Evolutionary conservation across 768 basidiomycete species (phyloP), one percentile per base, ranked within the genome.

Genomic region (Suillus placidus): DNA sequence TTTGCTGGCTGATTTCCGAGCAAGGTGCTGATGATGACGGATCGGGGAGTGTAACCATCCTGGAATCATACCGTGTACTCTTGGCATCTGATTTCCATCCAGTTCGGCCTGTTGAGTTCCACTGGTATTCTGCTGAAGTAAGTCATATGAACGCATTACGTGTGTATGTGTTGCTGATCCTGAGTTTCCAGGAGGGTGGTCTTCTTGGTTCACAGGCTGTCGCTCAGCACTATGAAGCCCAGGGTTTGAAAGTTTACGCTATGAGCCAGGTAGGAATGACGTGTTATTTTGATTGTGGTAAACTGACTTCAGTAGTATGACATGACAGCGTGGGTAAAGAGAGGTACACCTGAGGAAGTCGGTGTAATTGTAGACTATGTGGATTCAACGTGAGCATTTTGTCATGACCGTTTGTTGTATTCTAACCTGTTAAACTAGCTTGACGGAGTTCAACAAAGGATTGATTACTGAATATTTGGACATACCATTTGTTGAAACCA

Each of bases 281-380:
- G 23, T 10, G 14, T 47, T 54, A 7, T 18, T 3, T 16, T 51
- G 14, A 23, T 5, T 4, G 0, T 34, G 7, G 51, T 52, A 10
- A 8, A 0, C 16, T 5, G 61, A 67, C 57, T 76, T 78, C 63
- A 77, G 76, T 72, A 93, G 91, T 92, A 91, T 72, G 93, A 94
- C 75, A 94, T 94, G 93, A 95, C 93, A 26, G 93, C 93, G 63
- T 97, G 94, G 94, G 92, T 97, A 67, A 94, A 94, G 84, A 78
- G 77, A 72, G 93, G 92, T 42, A 88, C 89, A 47, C 78, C 80
- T 71, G 91, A 93, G 77, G 87, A 87, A 80, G 90, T 96, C 66
- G 92, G 91, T 52, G 84, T 97, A 61, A 93, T 97, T 72, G 88
- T 86, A 47, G 95, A 97, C 78, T 95, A 81, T 72, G 90, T 91